These are phyloP conservation scores for Ganoderma multipileum DNA, from an alignment of 1,284 basidiomycete genomes.

Conservation along the genomic window DNA sequence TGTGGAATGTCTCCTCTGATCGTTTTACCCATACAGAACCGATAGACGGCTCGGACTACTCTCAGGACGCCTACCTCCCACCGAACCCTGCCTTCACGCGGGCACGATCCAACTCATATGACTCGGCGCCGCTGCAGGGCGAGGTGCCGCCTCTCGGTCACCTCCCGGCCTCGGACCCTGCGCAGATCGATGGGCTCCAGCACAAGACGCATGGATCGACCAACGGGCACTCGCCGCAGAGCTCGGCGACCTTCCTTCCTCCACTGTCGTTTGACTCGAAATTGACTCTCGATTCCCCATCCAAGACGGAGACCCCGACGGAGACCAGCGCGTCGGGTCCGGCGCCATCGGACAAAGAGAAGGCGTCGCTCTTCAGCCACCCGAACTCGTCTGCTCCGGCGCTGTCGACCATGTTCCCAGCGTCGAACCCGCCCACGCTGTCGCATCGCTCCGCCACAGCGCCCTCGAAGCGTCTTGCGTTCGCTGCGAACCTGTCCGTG, in stretches of 20 bases:
- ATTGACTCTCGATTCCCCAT: conserved; percentile 39
- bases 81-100: conserved; percentile 53
- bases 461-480: conserved; percentile 79
- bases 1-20: conserved; percentile 32
- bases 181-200: conserved; percentile 81
- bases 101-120: conserved; percentile 83
- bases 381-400: conserved; percentile 91
- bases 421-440: conserved; percentile 51
- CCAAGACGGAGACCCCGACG: conserved; percentile 42
- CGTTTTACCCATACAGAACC: conserved; percentile 31
- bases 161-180: conserved; percentile 82
- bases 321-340: conserved; percentile 37
- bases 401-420: conserved; percentile 63
- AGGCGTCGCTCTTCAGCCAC: conserved; percentile 65
- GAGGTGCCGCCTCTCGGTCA: conserved; percentile 79
- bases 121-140: conserved; percentile 55
- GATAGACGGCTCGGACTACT: conserved; percentile 67
- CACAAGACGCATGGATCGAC: conserved; percentile 65
- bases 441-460: conserved; percentile 69
- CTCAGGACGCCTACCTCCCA: conserved; percentile 63
- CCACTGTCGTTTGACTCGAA: conserved; percentile 65
- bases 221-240: conserved; percentile 36
- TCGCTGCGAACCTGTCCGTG: conserved; percentile 91
- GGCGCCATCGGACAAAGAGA: conserved; percentile 35
- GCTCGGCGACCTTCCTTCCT: conserved; percentile 51